phyloP scores from a whole-genome alignment of 163 green algal genomes.

The Chlamydomonas reinhardtii region DNA sequence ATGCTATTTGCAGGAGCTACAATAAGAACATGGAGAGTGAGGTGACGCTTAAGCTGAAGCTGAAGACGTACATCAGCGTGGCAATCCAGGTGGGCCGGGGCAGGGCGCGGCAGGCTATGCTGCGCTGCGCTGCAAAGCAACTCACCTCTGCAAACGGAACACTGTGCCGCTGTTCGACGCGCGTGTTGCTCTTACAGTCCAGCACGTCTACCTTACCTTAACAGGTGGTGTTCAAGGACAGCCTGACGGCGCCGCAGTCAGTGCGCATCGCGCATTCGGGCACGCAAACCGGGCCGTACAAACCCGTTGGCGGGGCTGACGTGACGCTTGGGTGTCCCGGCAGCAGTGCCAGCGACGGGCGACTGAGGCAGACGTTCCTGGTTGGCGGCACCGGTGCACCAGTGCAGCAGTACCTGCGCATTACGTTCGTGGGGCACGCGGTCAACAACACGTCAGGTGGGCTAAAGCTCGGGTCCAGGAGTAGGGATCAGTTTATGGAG shows the following conservation, averaged over 20 bases:
- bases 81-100: background rate
- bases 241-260: background rate
- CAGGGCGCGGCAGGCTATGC: too few species aligned
- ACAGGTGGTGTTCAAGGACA: conserved; percentile 23
- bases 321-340: background rate
- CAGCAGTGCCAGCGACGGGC: background rate
- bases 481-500: too few species aligned
- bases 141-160: too few species aligned
- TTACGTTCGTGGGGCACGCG: conserved; percentile 62
- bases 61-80: conserved; percentile 1
- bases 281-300: background rate
- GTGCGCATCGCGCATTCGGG: conserved; percentile 2
- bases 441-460: background rate
- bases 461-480: background rate
- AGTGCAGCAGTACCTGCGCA: conserved; percentile 63
- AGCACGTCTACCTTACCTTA: too few species aligned
- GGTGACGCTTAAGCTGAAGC: conserved; percentile 20
- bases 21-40: conserved; percentile 43
- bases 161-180: too few species aligned
- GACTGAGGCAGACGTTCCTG: conserved; percentile 24
- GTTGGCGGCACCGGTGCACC: background rate
- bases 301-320: background rate
- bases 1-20: conserved; percentile 14
- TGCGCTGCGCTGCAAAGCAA: too few species aligned
- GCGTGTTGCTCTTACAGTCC: too few species aligned